phyloP scores from a whole-genome alignment of 208 protist genomes.

The Crithidia acanthocephali region DNA sequence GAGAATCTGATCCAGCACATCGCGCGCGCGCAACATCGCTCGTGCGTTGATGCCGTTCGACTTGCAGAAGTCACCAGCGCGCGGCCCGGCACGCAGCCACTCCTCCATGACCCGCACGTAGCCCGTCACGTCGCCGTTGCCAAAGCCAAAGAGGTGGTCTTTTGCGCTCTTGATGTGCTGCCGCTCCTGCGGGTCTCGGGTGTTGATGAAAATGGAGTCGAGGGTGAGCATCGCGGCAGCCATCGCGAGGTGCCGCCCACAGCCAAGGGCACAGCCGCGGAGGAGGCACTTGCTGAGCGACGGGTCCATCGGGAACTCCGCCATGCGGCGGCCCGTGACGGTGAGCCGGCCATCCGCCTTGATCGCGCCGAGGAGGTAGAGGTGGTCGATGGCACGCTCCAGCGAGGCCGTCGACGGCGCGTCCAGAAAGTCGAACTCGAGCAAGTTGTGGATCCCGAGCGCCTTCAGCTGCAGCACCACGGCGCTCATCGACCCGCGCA shows the following conservation, averaged over 20 bases:
- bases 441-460: slow-evolving; percentile 97
- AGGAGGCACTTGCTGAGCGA: slow-evolving; percentile 96
- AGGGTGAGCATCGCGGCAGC: slow-evolving; percentile 92
- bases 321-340: slow-evolving; percentile 96
- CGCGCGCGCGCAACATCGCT: slow-evolving; percentile 74
- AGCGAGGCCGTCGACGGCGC: slow-evolving; percentile 97
- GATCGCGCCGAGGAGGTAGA: slow-evolving; percentile 99
- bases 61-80: slow-evolving; percentile 83
- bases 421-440: slow-evolving; percentile 98
- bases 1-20: slow-evolving; percentile 90
- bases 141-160: slow-evolving; percentile 74
- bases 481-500: slow-evolving; percentile 96
- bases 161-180: slow-evolving; percentile 73
- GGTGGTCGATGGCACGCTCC: slow-evolving; percentile 95
- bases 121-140: slow-evolving; percentile 85
- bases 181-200: slow-evolving; percentile 88
- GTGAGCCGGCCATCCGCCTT: slow-evolving; percentile 98
- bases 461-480: slow-evolving; percentile 97
- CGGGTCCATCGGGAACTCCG: slow-evolving; percentile 99
- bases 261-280: slow-evolving; percentile 64
- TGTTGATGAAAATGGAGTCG: slow-evolving; percentile 96
- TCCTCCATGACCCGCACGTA: slow-evolving; percentile 88
- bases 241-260: slow-evolving; percentile 89
- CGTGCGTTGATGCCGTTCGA: slow-evolving; percentile 72
- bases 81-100: slow-evolving; percentile 71